Percentiles rank a stretch among this genome's conserved stretches.
phyloP scores from a whole-genome alignment of 495 filamentous ascomycete genomes.

The Penicillium angulare region DNA sequence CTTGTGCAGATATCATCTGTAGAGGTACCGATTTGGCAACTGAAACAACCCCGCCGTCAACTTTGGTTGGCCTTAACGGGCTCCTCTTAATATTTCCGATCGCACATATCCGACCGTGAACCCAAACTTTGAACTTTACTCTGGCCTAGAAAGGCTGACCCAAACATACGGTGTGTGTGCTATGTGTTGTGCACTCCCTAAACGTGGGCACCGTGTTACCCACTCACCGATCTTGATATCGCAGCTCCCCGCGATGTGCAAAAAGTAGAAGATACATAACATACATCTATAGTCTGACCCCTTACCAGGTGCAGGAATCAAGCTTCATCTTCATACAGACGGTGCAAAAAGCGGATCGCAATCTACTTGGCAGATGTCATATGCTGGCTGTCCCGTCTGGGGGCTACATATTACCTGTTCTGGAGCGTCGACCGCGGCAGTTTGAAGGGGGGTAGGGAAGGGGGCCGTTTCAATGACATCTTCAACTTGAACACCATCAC shows the following conservation, averaged over 20 bases:
- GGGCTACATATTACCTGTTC: not conserved
- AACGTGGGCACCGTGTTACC: conserved; percentile 3
- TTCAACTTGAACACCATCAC: not conserved
- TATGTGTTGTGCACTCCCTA: conserved; percentile 2
- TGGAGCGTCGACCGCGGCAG: not conserved
- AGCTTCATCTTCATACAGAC: conserved; percentile 16
- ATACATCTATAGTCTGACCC: too few relatives aligned
- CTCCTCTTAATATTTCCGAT: not conserved
- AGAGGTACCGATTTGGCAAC: not conserved
- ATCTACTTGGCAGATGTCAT: conserved; percentile 26
- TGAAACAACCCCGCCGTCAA: conserved; percentile 8
- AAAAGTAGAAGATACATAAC: too few relatives aligned
- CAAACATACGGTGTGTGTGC: conserved; percentile 22
- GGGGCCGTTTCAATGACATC: conserved; percentile 2
- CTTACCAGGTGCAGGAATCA: conserved; percentile 4
- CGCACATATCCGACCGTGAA: not conserved
- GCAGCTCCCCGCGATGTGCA: too few relatives aligned
- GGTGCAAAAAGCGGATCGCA: conserved; percentile 21
- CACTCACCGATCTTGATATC: too few relatives aligned
- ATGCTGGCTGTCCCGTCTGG: conserved; percentile 3
- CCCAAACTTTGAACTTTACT: conserved; percentile 4
- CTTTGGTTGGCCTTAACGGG: not conserved
- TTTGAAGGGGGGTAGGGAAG: not conserved
- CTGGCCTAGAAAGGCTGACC: not conserved
- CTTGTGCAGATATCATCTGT: too few relatives aligned